Evolutionary conservation across 2,329 filamentous ascomycete species (phyloP), one percentile per base, ranked within the genome.

Genomic region (Lasiodiplodia citricola): DNA sequence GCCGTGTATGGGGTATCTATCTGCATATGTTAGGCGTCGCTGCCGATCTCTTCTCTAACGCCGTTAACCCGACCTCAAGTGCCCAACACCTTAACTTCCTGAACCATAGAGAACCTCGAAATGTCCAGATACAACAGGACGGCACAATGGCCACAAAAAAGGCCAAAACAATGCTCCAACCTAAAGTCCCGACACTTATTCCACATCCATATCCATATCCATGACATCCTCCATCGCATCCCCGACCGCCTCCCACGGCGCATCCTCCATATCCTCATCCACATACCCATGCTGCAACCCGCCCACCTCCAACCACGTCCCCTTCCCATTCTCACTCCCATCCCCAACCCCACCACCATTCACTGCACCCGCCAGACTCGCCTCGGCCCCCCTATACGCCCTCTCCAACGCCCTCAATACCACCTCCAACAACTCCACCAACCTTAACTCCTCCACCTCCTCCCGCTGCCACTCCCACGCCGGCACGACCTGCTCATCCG

Each of bases 161-260:
- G 25, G 7, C 23, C 10, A 38, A 8, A 57, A 18, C 35, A 38
- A 56, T 35, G 13, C 28, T n/a, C 16, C 5, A 16, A 52, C 13
- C 21, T 18, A 0, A 21, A 21, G 6, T 16, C 28, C 21, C 28
- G 4, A 28, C n/a, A 28, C 2, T 50, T 18, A 64, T n/a, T 37
- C 44, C 47, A 64, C 60, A 64, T 64, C 60, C 60, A 64, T 64
- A 23, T 64, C 60, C 60, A 64, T 64, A 23, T 64, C 60, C 60
- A 64, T 64, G 4, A 52, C 60, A 35, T 64, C 60, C 65, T 88
- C 86, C 86, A 88, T 88, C 1, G 85, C 86, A 70, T 88, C 87
- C 2, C 86, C 83, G 77, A 88, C 87, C 68, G 87, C 88, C 31
- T 82, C 83, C 85, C 86, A 88, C 69, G 84, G 82, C 10, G 81